phyloP scores from a whole-genome alignment of 768 basidiomycete genomes.

The Lactarius indigo region DNA sequence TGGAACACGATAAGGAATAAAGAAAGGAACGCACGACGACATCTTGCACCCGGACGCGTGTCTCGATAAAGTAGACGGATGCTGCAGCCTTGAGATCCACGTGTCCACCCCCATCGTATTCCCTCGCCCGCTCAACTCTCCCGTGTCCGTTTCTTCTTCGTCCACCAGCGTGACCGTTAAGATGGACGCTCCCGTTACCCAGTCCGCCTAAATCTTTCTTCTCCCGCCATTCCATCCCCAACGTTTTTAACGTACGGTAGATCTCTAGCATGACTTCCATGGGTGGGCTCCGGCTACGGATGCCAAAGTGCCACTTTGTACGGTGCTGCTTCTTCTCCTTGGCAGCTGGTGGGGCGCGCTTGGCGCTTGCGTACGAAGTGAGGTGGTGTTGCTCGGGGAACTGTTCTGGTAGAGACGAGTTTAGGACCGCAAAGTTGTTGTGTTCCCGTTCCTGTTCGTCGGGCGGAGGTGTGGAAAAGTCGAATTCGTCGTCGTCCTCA shows the following conservation, averaged over 20 bases:
- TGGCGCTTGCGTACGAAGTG: slow-evolving; percentile 58
- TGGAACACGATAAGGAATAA: slow-evolving; percentile 12
- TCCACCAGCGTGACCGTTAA: slow-evolving; percentile 13
- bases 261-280: slow-evolving; percentile 99
- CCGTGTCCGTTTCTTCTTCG: slow-evolving; percentile 36
- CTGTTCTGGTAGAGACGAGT: slow-evolving; percentile 73
- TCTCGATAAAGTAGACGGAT: slow-evolving; percentile 90
- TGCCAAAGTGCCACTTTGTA: slow-evolving; percentile 98
- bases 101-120: slow-evolving; percentile 55
- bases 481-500: slow-evolving; percentile 51
- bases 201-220: slow-evolving; percentile 76
- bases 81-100: slow-evolving; percentile 65
- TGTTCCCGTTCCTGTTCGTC: slow-evolving; percentile 38
- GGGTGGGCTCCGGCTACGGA: slow-evolving; percentile 87
- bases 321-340: slow-evolving; percentile 71
- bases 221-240: slow-evolving; percentile 98
- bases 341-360: slow-evolving; percentile 38
- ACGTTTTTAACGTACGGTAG: slow-evolving; percentile 82
- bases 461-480: slow-evolving; percentile 43
- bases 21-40: slow-evolving; percentile 66
- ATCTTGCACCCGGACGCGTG: slow-evolving; percentile 82
- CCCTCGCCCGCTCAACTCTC: slow-evolving; percentile 58
- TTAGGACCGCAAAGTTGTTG: slow-evolving; percentile 82
- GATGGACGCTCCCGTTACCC: slow-evolving; percentile 43
- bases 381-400: slow-evolving; percentile 67